Conservation (phyloP, 768 basidiomycete species). For the Mycena sanguinolenta region DNA sequence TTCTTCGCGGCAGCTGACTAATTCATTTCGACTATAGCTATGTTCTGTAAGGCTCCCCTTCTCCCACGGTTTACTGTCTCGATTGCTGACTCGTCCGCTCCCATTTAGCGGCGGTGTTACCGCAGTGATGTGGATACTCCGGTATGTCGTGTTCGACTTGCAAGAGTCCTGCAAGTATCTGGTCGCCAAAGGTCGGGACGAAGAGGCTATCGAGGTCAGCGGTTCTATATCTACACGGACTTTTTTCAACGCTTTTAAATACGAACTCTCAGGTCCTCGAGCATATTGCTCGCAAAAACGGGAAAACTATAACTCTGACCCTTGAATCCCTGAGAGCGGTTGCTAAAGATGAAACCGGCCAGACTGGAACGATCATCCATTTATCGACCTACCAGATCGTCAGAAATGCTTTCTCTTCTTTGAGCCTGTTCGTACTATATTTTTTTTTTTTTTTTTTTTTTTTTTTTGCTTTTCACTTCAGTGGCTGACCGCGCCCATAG, state of each 20-base stretch:
- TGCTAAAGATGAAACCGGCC: constrained; percentile 33
- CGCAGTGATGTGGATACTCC: no score
- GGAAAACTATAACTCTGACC: constrained; percentile 58
- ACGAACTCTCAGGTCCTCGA: constrained; percentile 54
- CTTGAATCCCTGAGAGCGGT: no score
- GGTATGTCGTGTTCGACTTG: no score
- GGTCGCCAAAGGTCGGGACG: no score
- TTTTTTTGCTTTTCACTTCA: constrained; percentile 5
- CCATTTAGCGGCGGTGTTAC: no score
- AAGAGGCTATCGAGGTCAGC: no score
- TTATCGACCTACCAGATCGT: constrained; percentile 44
- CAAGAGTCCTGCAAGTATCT: no score
- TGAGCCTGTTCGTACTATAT: constrained; percentile 50
- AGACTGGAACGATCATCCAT: constrained; percentile 36
- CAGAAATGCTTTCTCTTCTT: constrained; percentile 50
- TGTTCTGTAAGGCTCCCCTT: no score
- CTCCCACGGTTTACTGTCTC: no score
- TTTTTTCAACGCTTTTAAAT: constrained; percentile 15
- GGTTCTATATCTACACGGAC: background rate
- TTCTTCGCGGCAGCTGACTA: background rate
- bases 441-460: no score
- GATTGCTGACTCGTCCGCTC: no score
- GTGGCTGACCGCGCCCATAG: constrained; percentile 38
- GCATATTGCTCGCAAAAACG: constrained; percentile 62
- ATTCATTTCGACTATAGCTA: constrained; percentile 39